phyloP scores from a whole-genome alignment of 2,329 filamentous ascomycete species.

The Penicillium sp. region DNA sequence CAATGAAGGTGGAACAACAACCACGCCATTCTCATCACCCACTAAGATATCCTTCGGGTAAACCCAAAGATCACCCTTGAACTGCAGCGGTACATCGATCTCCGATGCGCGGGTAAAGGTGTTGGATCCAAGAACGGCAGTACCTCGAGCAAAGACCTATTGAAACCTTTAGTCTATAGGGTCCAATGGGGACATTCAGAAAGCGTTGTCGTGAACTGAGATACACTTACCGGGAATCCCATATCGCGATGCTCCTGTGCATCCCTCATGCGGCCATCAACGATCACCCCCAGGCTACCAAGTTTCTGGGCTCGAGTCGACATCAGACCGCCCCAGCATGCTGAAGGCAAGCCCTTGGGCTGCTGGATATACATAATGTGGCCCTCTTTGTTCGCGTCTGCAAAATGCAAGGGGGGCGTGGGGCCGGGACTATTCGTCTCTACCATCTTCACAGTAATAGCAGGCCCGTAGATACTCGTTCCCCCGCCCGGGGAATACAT shows the following conservation, averaged over 20 bases:
- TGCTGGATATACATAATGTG: slow-evolving; percentile 21
- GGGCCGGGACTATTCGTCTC: slow-evolving; percentile 15
- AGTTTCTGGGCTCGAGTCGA: slow-evolving; percentile 17
- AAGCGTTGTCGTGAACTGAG: not conserved
- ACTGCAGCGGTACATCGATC: slow-evolving; percentile 17
- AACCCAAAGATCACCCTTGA: slow-evolving; percentile 15
- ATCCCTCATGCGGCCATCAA: slow-evolving; percentile 18
- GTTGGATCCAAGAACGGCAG: slow-evolving; percentile 14
- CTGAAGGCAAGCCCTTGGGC: slow-evolving; percentile 14
- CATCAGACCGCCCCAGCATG: slow-evolving; percentile 18
- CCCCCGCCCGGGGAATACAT: slow-evolving; percentile 12
- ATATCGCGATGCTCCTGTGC: slow-evolving; percentile 15
- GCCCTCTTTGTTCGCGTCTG: slow-evolving; percentile 15
- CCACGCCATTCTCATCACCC: slow-evolving; percentile 18
- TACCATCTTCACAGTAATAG: slow-evolving; percentile 19
- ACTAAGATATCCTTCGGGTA: slow-evolving; percentile 16
- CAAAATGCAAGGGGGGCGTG: slow-evolving; percentile 12
- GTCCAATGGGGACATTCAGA: not conserved
- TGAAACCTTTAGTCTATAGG: not conserved
- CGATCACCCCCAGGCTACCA: slow-evolving; percentile 8
- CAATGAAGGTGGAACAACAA: slow-evolving; percentile 15
- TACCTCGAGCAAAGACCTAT: slow-evolving; percentile 16
- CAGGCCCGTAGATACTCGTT: slow-evolving; percentile 14
- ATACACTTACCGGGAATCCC: slow-evolving; percentile 9
- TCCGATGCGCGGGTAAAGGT: slow-evolving; percentile 16